Evolutionary conservation across 2,329 filamentous ascomycete species (phyloP), one percentile per base, ranked within the genome.

Genomic region (Aspergillus quadrilineatus): DNA sequence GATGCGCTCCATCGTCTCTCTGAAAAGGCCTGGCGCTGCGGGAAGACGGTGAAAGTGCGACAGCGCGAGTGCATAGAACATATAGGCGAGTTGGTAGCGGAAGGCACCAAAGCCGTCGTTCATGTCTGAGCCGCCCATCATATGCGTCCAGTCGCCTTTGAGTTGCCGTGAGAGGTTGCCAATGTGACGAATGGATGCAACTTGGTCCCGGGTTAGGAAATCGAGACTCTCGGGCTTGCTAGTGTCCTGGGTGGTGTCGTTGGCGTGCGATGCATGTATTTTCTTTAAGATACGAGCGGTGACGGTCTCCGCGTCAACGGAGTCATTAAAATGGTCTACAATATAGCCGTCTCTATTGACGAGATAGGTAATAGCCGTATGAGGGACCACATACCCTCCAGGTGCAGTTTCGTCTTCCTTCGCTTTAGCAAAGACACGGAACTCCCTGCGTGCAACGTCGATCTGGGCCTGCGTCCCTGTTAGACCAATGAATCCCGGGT

Each of bases 71-170:
- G 51, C 44, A 42, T 54, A 54, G n/a, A 14, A 41, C 34, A 42
- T 42, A 37, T 30, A 54, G 0, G 43, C 34, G 8, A 54, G 14
- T 22, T 54, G 51, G 28, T 41, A 54, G n/a, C 44, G 51, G 44
- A 48, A 54, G 0, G 51, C 51, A 7, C 44, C 44, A 14, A 54
- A 54, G 2, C 51, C 51, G 32, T 54, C 51, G 51, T 54, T 54
- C 6, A 54, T 43, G 14, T 54, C 43, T 1, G 34, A 6, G 4
- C 42, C 22, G 43, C 51, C 51, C 51, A 54, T 54, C 51, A 54
- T 54, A 5, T 54, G 42, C 22, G 51, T 15, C 51, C 51, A 54
- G 36, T 48, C 51, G 10, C 51, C 51, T 22, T 54, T 54, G 10
- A 54, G 1, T 28, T 54, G 51, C 4, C 51, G 43, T 0, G 51